phyloP scores from a whole-genome alignment of 208 protist species.

The Borovskyia barvae region DNA sequence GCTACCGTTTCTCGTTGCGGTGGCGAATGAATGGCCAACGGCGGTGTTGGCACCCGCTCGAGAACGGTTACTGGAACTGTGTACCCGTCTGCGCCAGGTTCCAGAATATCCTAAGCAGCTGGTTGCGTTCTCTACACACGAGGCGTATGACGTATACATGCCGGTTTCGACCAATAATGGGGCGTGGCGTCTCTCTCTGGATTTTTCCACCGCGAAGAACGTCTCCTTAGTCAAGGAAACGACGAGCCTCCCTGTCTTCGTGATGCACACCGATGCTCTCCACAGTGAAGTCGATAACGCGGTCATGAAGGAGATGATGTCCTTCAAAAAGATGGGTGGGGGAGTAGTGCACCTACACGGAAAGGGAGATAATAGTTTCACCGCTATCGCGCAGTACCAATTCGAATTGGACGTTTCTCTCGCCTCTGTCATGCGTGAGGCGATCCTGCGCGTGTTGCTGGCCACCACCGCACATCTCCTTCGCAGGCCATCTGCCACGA shows the following conservation, averaged over 20 bases:
- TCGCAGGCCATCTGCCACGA: conserved; percentile 15
- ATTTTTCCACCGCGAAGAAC: conserved; percentile 57
- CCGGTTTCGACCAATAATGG: conserved; percentile 14
- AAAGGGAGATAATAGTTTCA: conserved; percentile 64
- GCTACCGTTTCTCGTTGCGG: conserved; percentile 61
- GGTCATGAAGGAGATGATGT: conserved; percentile 41
- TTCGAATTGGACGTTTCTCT: conserved; percentile 48
- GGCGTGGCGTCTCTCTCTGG: conserved; percentile 59
- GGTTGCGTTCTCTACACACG: conserved; percentile 63
- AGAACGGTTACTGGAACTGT: conserved; percentile 33
- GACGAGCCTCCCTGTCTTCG: conserved; percentile 39
- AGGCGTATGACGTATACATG: conserved; percentile 79
- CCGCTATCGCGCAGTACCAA: conserved; percentile 66
- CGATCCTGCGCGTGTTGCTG: conserved; percentile 48
- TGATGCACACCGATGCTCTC: conserved; percentile 27
- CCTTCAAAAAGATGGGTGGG: conserved; percentile 54
- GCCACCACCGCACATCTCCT: conserved; percentile 39
- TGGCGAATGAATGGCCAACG: conserved; percentile 57
- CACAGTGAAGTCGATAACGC: conserved; percentile 25
- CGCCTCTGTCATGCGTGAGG: conserved; percentile 44
- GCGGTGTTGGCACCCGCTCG: conserved; percentile 34
- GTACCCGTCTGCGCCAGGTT: conserved; percentile 8
- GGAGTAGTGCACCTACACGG: conserved; percentile 67
- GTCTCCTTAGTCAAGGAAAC: conserved; percentile 56
- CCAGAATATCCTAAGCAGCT: conserved; percentile 12